phyloP scores from a whole-genome alignment of 148 eudicot species.

The Persicaria maculosa region DNA sequence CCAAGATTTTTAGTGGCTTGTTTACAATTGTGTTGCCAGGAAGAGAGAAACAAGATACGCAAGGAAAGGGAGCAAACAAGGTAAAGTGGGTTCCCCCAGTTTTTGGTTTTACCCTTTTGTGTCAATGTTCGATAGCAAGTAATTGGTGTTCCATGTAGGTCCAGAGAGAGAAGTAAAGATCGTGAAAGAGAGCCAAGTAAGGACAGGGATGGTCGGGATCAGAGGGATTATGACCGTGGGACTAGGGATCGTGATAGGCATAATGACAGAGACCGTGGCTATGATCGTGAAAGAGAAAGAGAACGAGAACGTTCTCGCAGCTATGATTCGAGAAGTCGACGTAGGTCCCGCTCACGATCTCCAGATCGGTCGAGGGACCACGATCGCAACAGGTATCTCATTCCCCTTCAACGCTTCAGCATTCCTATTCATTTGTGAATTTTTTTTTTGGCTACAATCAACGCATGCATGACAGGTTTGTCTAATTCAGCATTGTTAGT shows the following conservation, averaged over 20 bases:
- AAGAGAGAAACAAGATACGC: constrained; percentile 63
- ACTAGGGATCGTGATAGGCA: constrained; percentile 69
- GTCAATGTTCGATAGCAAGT: not conserved
- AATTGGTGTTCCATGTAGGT: constrained; percentile 31
- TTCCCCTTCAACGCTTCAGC: not conserved
- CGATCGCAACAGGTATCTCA: constrained; percentile 64
- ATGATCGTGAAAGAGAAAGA: constrained; percentile 56
- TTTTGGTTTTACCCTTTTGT: not conserved
- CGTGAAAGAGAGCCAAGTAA: constrained; percentile 59
- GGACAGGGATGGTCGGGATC: constrained; percentile 51
- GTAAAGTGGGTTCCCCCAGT: constrained; percentile 20
- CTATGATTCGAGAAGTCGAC: constrained; percentile 72
- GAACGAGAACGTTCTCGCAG: constrained; percentile 44
- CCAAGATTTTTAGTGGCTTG: constrained; percentile 4
- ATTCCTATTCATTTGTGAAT: not conserved
- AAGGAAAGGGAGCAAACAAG: constrained; percentile 69
- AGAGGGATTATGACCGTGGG: constrained; percentile 58
- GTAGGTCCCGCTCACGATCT: constrained; percentile 85
- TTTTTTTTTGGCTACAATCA: not conserved
- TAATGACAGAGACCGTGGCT: constrained; percentile 43
- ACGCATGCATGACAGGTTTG: too few relatives aligned
- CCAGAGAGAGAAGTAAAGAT: constrained; percentile 69
- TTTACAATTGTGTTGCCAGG: constrained; percentile 41
- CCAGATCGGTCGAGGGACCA: constrained; percentile 67
- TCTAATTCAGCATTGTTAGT: too few relatives aligned